Evolutionary conservation across 2,329 filamentous ascomycete species (phyloP).

Genomic region (Calonectria multiphialidica): DNA sequence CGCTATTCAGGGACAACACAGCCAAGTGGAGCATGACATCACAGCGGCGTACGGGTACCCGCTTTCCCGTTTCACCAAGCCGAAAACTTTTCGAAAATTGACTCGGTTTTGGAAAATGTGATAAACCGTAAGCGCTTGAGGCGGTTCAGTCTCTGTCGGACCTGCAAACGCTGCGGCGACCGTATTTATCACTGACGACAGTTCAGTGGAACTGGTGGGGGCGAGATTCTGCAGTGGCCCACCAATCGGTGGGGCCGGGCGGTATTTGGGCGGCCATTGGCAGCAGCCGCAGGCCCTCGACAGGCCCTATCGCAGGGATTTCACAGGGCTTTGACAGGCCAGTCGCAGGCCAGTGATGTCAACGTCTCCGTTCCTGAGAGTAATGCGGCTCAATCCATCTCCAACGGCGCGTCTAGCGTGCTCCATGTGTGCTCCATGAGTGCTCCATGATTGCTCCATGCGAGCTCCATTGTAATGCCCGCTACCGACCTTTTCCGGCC

Average conservation of each 20-base stretch:
- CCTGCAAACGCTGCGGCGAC: not conserved
- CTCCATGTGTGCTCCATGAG: not conserved
- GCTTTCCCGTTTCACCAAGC: not conserved
- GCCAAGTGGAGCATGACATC: not conserved
- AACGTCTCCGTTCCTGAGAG: not conserved
- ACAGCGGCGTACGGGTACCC: not conserved
- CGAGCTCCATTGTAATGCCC: not conserved
- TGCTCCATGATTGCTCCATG: not conserved
- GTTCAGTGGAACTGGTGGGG: slow-evolving; percentile 2
- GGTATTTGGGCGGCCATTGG: not conserved
- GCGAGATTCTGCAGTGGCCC: not conserved
- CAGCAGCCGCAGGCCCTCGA: too few species aligned
- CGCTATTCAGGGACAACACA: not conserved
- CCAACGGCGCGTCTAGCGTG: slow-evolving; percentile 4
- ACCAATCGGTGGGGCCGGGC: not conserved
- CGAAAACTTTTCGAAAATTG: slow-evolving; percentile 1
- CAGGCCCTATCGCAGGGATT: too few species aligned
- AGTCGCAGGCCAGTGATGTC: not conserved
- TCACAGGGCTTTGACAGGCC: not conserved
- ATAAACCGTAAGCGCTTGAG: slow-evolving; percentile 1
- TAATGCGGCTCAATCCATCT: slow-evolving; percentile 5
- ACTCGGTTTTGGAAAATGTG: not conserved
- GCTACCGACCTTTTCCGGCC: slow-evolving; percentile 2
- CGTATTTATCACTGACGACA: slow-evolving; percentile 8
- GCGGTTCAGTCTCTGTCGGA: not conserved